Evolutionary conservation across 164 flowering plant genomes (phyloP), one percentile per base, ranked within the genome.

Genomic region (Kalanchoe fedtschenkoi): DNA sequence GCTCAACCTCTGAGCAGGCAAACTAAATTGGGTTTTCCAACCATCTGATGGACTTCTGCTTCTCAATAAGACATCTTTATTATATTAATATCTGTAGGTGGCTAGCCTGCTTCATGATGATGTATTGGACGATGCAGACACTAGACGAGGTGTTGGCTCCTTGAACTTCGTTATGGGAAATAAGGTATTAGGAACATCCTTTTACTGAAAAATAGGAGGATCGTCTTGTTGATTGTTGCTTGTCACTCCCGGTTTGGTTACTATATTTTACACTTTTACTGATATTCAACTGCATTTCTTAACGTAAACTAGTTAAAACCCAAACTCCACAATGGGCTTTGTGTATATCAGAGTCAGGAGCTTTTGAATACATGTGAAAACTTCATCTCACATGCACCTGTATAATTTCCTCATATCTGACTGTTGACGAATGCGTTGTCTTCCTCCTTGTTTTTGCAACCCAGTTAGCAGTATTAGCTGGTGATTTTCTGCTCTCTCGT

Each of bases 41-140:
- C 9, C 8, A 43, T 43, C 46, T 42, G 16, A 42, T 43, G 22
- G 22, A 43, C 14, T 22, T 47, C 26, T 13, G 4, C 11, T 51
- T 5, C 21, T 51, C 16, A 1, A 22, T 51, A 51, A 6, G 13
- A 15, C 26, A 51, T 15, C 16, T 4, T 1, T 3, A 9, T 51
- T 51, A n/a, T 29, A 24, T 51, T 44, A n/a, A 51, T 51, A 10
- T 51, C 4, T 9, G 56, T 71, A 93, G 99, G 96, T 93, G 66
- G 99, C 99, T 44, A 93, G 97, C 74, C 97, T 90, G 70, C 92
- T 90, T 60, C 99, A 93, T 73, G 99, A 93, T 77, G 99, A 90
- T 77, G 97, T 93, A 58, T 72, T 90, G 74, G 99, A 93, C 83
- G 99, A 93, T 74, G 99, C 99, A 41, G 92, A 85, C 26, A 90